These are phyloP conservation scores for Pyrenochaeta sp. DNA, from an alignment of 2,329 filamentous ascomycete genomes.

Conservation along the genomic window DNA sequence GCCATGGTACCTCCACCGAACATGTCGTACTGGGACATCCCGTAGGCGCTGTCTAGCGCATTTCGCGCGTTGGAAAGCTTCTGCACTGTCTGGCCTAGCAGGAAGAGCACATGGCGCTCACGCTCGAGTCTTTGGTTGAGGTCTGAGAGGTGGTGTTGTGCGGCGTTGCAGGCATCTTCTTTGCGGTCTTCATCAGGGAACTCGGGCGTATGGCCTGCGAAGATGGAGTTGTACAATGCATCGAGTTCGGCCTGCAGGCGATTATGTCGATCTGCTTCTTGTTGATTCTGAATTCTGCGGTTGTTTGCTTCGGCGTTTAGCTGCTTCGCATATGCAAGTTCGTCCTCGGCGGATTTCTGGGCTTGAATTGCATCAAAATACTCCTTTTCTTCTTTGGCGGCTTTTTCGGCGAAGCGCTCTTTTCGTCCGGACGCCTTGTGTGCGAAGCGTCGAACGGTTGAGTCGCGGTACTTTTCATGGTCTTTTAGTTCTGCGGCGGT, in stretches of 20 bases:
- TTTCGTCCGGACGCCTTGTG: conserved; percentile 41
- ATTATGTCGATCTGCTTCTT: conserved; percentile 23
- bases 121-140: conserved; percentile 29
- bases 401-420: conserved; percentile 38
- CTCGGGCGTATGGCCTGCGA: conserved; percentile 39
- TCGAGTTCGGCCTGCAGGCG: conserved; percentile 37
- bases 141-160: conserved; percentile 15
- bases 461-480: conserved; percentile 46
- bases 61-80: conserved; percentile 31
- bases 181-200: conserved; percentile 42
- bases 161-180: conserved; percentile 28
- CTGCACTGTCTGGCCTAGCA: conserved; percentile 28
- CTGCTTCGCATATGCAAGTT: conserved; percentile 33
- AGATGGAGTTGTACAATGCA: conserved; percentile 41
- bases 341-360: conserved; percentile 42
- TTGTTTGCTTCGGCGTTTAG: conserved; percentile 34
- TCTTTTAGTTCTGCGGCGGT: conserved; percentile 35
- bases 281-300: conserved; percentile 19
- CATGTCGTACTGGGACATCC: conserved; percentile 52
- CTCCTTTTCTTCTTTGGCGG: conserved; percentile 44
- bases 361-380: conserved; percentile 45
- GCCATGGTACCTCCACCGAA: conserved; percentile 58
- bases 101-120: conserved; percentile 33
- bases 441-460: conserved; percentile 38
- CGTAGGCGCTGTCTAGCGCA: conserved; percentile 33